phyloP scores from a whole-genome alignment of 2,329 filamentous ascomycete genomes.

The Aspergillus carbonarius region DNA sequence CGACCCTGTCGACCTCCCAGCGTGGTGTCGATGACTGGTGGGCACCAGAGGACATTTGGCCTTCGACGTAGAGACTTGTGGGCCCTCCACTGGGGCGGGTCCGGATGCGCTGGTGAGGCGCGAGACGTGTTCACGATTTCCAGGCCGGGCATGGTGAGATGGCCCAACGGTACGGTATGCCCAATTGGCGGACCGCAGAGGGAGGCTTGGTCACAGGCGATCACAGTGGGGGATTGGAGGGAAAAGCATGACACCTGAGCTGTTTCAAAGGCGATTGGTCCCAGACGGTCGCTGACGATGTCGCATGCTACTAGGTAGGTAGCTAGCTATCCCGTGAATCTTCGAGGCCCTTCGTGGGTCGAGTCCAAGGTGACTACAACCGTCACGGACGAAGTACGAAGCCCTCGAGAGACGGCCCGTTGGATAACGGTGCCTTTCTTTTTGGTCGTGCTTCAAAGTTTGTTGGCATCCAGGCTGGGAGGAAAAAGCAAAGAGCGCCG shows the following conservation, averaged over 20 bases:
- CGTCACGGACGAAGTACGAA: not conserved
- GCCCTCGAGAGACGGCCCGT: not conserved
- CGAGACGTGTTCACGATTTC: conserved; percentile 28
- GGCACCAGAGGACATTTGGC: conserved; percentile 27
- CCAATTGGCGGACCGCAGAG: conserved; percentile 3
- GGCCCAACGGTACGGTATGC: conserved; percentile 14
- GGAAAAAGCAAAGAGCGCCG: not conserved
- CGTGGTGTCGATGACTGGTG: conserved; percentile 24
- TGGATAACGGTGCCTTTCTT: not conserved
- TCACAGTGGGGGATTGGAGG: conserved; percentile 7
- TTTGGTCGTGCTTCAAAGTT: not conserved
- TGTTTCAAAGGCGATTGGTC: conserved; percentile 21
- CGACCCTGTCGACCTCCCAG: conserved; percentile 28
- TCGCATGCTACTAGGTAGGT: too few relatives aligned
- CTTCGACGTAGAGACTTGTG: conserved; percentile 43
- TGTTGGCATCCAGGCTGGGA: not conserved
- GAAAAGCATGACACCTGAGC: conserved; percentile 19
- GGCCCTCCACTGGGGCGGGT: conserved; percentile 37
- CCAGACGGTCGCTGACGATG: conserved; percentile 11
- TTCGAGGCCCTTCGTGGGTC: not conserved
- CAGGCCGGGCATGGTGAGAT: conserved; percentile 32
- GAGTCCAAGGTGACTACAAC: not conserved
- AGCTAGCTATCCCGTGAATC: not conserved
- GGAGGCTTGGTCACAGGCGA: conserved; percentile 11
- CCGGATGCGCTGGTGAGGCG: conserved; percentile 26